A percentile compares a stretch with the other conserved stretches of the same genome.
Evolutionary conservation across 2,329 filamentous ascomycete species (phyloP).

Genomic region (Claviceps paspali): DNA sequence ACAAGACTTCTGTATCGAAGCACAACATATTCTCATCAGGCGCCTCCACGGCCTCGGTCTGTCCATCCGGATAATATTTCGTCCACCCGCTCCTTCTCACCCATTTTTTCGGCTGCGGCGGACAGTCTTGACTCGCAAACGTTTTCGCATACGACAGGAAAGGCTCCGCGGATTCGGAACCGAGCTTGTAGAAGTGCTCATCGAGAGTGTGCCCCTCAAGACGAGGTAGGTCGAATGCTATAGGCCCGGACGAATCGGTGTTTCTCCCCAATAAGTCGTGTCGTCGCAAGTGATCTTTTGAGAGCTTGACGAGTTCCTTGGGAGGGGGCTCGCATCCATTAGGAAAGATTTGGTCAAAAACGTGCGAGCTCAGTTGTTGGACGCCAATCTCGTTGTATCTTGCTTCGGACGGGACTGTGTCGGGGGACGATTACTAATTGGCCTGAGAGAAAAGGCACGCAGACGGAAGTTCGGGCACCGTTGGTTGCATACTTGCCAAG

Average conservation of each 20-base stretch:
- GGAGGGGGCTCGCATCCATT: conserved; percentile 40
- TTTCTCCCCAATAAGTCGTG: conserved; percentile 88
- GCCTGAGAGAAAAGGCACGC: too few relatives aligned
- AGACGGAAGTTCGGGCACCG: neutral
- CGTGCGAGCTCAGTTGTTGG: conserved; percentile 74
- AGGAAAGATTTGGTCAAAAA: conserved; percentile 74
- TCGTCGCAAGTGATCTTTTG: conserved; percentile 64
- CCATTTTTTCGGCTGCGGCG: conserved; percentile 56
- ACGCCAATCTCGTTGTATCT: conserved; percentile 89
- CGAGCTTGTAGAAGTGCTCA: conserved; percentile 85
- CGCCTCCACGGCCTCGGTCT: conserved; percentile 52
- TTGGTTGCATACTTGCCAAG: conserved; percentile 25
- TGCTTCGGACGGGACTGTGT: conserved; percentile 35
- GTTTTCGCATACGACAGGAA: conserved; percentile 61
- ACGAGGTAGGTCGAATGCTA: conserved; percentile 72
- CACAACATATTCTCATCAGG: conserved; percentile 72
- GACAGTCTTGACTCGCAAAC: conserved; percentile 49
- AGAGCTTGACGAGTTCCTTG: conserved; percentile 60
- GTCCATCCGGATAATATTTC: conserved; percentile 67
- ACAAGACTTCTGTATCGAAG: conserved; percentile 96
- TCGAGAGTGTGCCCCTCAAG: conserved; percentile 72
- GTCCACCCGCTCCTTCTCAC: conserved; percentile 76
- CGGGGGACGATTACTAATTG: neutral
- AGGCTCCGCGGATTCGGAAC: conserved; percentile 73
- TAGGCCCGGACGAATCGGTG: conserved; percentile 57